Evolutionary conservation across 768 basidiomycete genomes (phyloP), one percentile per base, ranked within the genome.

Genomic region (Naganishia vaughanmartiniae): DNA sequence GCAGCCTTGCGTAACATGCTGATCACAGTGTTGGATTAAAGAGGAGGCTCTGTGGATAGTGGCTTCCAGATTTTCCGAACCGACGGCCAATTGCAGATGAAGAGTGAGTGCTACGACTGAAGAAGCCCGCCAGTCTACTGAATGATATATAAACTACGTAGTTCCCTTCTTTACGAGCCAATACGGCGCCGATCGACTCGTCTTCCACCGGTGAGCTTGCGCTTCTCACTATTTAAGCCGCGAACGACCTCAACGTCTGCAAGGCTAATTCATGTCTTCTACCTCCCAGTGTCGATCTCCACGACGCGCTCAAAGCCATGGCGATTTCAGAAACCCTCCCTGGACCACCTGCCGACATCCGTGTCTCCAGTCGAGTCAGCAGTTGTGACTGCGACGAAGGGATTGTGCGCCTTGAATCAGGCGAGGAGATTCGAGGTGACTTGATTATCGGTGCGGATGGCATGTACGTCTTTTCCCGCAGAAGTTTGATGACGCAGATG

Each of bases 391-490:
- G 39, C 39, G 65, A 66, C 11, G 12, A 45, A 12, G 66, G 66
- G 4, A 53, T n/a, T 26, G 48, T 71, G 4, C 28, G 21, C 5
- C 46, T 70, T 11, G 60, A 45, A 14, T 31, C 31, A 31, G 70
- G 70, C 21, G 36, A 51, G 28, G 51, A 30, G 17, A 30, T 71
- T 12, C 39, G 33, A 54, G 60, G 31, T 10, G 70, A 71, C 51
- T 33, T 71, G 21, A 54, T 71, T 26, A 71, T 71, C 30, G 70
- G 70, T 26, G 70, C 70, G 21, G 70, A 71, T 70, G 70, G 70
- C 42, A 54, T 71, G 67, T 69, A 31, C 55, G 66, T 48, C 19
- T 65, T 12, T 36, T 36, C 36, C 5, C 36, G 12, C 5, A 36
- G 36, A 36, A 5, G 36, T 36, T 36, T 36, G 6, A 36, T 6